Evolutionary conservation across 306 rosid genomes (phyloP).

Genomic region (Arachis stenosperma): DNA sequence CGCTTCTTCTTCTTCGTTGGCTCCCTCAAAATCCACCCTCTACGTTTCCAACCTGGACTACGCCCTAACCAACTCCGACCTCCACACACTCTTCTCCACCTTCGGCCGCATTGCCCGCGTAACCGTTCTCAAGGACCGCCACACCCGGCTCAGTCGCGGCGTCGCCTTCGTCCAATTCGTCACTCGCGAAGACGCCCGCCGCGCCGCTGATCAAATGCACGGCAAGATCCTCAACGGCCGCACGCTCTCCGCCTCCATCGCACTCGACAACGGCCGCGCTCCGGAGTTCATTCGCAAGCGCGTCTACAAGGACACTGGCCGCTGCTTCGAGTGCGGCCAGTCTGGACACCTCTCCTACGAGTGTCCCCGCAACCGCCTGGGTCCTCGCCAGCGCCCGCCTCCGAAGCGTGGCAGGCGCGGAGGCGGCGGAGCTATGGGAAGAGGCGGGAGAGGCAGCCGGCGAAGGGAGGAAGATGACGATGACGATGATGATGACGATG

Average conservation of each 20-base stretch:
- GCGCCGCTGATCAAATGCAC: conserved; percentile 59
- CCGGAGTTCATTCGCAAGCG: conserved; percentile 76
- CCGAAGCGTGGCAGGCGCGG: conserved; percentile 47
- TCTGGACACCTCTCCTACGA: conserved; percentile 82
- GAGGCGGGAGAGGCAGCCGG: conserved; percentile 43
- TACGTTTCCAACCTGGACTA: conserved; percentile 84
- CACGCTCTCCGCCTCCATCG: conserved; percentile 71
- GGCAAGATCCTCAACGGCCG: conserved; percentile 74
- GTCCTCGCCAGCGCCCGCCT: conserved; percentile 67
- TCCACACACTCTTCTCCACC: conserved; percentile 86
- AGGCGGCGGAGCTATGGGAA: conserved; percentile 25
- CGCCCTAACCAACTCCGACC: conserved; percentile 88
- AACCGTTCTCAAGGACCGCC: conserved; percentile 83
- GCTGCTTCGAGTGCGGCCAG: conserved; percentile 85
- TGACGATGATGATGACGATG: conserved; percentile 21
- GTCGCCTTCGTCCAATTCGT: conserved; percentile 88
- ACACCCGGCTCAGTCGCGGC: conserved; percentile 80
- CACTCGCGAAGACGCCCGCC: conserved; percentile 66
- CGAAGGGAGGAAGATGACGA: neutral
- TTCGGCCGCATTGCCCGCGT: conserved; percentile 89
- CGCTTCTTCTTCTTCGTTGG: conserved; percentile 35
- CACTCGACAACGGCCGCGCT: conserved; percentile 89
- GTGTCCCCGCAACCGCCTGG: conserved; percentile 77
- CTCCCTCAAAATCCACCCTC: conserved; percentile 85
- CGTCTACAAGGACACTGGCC: conserved; percentile 68